Evolutionary conservation across 2,329 filamentous ascomycete genomes (phyloP).

Genomic region (Geosmithia putterillii): DNA sequence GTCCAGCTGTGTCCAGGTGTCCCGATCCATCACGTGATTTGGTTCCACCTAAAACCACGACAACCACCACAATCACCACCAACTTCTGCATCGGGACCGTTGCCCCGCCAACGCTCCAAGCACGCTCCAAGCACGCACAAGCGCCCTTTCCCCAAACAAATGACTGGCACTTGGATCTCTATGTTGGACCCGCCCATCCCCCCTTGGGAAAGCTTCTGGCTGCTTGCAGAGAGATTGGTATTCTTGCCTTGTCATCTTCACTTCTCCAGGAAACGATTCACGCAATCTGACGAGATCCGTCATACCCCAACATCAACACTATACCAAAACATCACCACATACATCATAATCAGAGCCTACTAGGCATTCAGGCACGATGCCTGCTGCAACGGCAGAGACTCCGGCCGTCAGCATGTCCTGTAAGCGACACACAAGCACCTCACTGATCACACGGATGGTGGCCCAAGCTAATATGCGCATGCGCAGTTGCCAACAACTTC

Average conservation of each 20-base stretch:
- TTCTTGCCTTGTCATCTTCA: not conserved
- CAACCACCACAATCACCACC: not conserved
- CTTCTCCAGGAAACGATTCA: not conserved
- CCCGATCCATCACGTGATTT: not conserved
- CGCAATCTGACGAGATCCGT: not conserved
- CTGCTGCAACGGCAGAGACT: conserved; percentile 45
- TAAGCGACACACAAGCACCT: conserved; percentile 13
- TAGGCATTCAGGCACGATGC: conserved; percentile 31
- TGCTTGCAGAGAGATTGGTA: not conserved
- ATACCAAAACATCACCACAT: not conserved
- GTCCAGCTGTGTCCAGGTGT: not conserved
- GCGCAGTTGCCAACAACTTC: conserved; percentile 90
- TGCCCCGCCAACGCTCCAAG: conserved; percentile 1
- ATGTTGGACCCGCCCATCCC: not conserved
- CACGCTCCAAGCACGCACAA: not conserved
- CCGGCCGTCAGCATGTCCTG: conserved; percentile 58
- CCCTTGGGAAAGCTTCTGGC: not conserved
- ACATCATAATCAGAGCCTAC: not conserved
- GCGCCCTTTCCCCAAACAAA: not conserved
- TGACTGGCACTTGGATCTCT: not conserved
- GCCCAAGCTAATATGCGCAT: not conserved
- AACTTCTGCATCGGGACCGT: not conserved
- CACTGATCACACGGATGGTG: not conserved
- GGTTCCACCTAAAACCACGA: not conserved
- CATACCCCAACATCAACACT: not conserved